A percentile compares a stretch with the other conserved stretches of the same genome.
Conservation (phyloP, 2,329 filamentous ascomycete species). For the Exophiala xenobiotica region DNA sequence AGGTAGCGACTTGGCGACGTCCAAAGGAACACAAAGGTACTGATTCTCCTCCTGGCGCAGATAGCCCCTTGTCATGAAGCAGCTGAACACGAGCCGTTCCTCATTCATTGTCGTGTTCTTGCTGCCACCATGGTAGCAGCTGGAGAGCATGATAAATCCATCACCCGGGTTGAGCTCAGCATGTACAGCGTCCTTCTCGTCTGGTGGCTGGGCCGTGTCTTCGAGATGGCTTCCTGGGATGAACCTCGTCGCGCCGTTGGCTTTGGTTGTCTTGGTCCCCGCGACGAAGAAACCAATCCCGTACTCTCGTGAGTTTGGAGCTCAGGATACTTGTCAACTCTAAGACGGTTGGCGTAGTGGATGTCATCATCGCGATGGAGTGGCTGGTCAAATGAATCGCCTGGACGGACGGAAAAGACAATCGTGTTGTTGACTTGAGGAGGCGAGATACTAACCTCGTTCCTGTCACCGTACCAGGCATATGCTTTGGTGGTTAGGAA, state of each 20-base stretch:
- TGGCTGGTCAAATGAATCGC: constrained; percentile 13
- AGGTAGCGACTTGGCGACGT: constrained; percentile 17
- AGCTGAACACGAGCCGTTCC: constrained; percentile 34
- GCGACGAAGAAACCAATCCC: constrained; percentile 13
- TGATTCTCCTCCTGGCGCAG: constrained; percentile 42
- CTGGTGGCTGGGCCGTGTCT: constrained; percentile 9
- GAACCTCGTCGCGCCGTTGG: constrained; percentile 33
- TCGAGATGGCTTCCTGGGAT: constrained; percentile 8
- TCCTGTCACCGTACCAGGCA: constrained; percentile 6
- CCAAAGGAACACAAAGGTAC: constrained; percentile 32
- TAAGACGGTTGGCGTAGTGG: constrained; percentile 5
- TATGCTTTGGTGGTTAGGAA: constrained; percentile 31
- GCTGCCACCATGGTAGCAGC: constrained; percentile 38
- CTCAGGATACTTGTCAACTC: constrained; percentile 6
- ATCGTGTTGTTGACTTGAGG: constrained; percentile 23
- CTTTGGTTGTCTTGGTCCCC: constrained; percentile 26
- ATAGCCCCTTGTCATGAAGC: constrained; percentile 38
- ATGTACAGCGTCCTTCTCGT: constrained; percentile 5
- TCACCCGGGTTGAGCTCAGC: constrained; percentile 33
- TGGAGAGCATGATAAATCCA: constrained; percentile 39
- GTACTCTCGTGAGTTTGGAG: constrained; percentile 6
- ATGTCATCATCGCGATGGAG: constrained; percentile 20
- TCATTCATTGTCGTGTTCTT: constrained; percentile 34
- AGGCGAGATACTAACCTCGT: constrained; percentile 9
- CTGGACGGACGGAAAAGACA: constrained; percentile 15